Evolutionary conservation across 1,139 yeast genomes (phyloP), one percentile per base, ranked within the genome.

Genomic region (Pneumocystis canis): DNA sequence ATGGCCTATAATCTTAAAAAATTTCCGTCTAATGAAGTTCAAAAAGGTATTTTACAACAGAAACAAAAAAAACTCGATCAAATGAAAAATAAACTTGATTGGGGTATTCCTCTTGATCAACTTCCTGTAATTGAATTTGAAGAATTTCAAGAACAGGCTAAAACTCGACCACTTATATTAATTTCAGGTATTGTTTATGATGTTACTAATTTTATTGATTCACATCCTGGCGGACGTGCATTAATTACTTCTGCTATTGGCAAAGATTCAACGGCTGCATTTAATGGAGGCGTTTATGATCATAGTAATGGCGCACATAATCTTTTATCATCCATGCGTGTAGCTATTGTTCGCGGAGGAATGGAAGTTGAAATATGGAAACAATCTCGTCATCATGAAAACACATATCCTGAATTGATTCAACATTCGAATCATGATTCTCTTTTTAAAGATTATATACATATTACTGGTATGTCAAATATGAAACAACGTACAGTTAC

Each of bases 221-320:
- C 87, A 72, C 99, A 92, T 76, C 99, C 99, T 66, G 99, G 99
- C 81, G 99, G 99, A 69, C 85, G 84, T 74, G 89, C 95, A 62
- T 81, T 92, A 69, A 79, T 92, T 68, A 80, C 83, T 73, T 87
- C 95, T 56, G 89, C 96, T 9, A 78, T 86, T 68, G 97, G 97
- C 72, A 90, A 89, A 77, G 98, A 92, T 75, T 97, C 96, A 61
- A 89, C 97, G 56, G 87, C 88, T 71, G 97, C 96, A 2, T 92
- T 92, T 81, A 89, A 89, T 74, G 98, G 98, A 72, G 97, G 96
- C 72, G 98, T 92, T 58, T 92, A 92, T 75, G 85, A 88, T 63
- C 98, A 92, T 77, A 88, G 97, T 59, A 92, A 90, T 72, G 98
- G 98, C 67, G 98, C 97, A 60, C 97, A 92, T 77, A 92, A 92